Evolutionary conservation across 495 filamentous ascomycete species (phyloP), one percentile per base, ranked within the genome.

Genomic region (Melanomma pulvis-pyrius): DNA sequence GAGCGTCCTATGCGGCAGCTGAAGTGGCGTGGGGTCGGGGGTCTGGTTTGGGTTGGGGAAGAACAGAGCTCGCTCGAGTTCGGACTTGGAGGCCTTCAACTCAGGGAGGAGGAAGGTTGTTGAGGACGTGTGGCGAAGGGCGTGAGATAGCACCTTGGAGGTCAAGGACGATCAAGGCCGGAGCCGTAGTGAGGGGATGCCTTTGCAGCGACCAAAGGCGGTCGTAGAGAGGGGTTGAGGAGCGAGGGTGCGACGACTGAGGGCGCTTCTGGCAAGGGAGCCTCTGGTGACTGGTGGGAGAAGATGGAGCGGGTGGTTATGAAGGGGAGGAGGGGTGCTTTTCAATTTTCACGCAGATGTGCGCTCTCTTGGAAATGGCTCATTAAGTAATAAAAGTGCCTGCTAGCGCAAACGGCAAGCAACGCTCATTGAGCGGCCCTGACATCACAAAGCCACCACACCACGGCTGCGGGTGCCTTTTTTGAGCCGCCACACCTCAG

Each of bases 1-100:
- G 89, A 85, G 83, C 87, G 86, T 92, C 89, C 90, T 97, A 97
- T 97, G 92, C 92, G 92, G 92, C 92, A 96, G 92, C 90, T 93
- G 90, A 86, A 83, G 77, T 76, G 80, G 82, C 80, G 79, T 82
- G 80, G 74, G 70, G 74, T 80, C 80, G 71, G 73, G 76, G 77
- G 81, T 81, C 78, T 74, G 80, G 81, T 82, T 84, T 82, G 81
- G 80, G 75, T 66, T 71, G 30, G 61, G 54, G 59, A 15, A 54
- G 75, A 72, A 73, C 64, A 79, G 75, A 76, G 81, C 81, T 78
- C 77, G 80, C 80, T 84, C 81, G 63, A 64, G 67, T 8, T 47
- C n/a, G 36, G 22, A 12, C 72, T 56, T 78, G 80, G 81, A 78
- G 65, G 90, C 78, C 82, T 81, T 79, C 80, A 81, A 26, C 24